These are phyloP conservation scores for Cryoendolithus antarcticus DNA, from an alignment of 2,329 filamentous ascomycete genomes.

Conservation along the genomic window DNA sequence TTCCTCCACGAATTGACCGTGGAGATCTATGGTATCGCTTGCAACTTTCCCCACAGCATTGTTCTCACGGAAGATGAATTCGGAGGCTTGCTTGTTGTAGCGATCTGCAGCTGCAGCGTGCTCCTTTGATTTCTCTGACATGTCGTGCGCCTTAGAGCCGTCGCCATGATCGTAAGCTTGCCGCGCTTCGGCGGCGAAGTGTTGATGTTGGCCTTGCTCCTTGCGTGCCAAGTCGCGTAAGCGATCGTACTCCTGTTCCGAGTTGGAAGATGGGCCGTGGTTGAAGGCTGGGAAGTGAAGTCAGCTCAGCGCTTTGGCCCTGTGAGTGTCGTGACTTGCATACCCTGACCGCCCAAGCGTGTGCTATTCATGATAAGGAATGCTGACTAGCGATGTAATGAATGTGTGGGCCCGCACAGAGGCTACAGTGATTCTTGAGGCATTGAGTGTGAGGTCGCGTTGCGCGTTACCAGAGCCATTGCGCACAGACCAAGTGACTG, in stretches of 20 bases:
- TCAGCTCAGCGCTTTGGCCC: too few species aligned
- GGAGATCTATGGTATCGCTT: constrained; percentile 79
- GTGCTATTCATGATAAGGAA: too few species aligned
- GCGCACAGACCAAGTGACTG: too few species aligned
- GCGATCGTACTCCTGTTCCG: constrained; percentile 83
- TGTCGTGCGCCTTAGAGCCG: constrained; percentile 66
- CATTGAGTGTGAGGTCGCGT: too few species aligned
- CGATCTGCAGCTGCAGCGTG: constrained; percentile 76
- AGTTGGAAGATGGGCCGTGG: constrained; percentile 51
- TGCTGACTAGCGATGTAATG: too few species aligned
- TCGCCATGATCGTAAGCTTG: constrained; percentile 76
- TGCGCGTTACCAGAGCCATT: too few species aligned
- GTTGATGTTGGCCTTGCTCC: constrained; percentile 65
- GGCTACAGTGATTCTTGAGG: too few species aligned
- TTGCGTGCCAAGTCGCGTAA: constrained; percentile 70
- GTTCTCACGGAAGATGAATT: constrained; percentile 93
- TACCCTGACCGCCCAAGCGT: too few species aligned
- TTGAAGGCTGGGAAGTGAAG: constrained; percentile 51
- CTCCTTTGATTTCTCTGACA: constrained; percentile 72
- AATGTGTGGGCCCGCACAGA: too few species aligned
- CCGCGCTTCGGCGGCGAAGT: constrained; percentile 54
- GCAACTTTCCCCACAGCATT: constrained; percentile 65
- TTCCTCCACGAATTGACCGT: constrained; percentile 90
- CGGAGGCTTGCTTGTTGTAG: constrained; percentile 82
- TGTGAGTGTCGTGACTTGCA: too few species aligned